Conservation (phyloP, 345 rosid genomes). For the Theobroma cacao region DNA sequence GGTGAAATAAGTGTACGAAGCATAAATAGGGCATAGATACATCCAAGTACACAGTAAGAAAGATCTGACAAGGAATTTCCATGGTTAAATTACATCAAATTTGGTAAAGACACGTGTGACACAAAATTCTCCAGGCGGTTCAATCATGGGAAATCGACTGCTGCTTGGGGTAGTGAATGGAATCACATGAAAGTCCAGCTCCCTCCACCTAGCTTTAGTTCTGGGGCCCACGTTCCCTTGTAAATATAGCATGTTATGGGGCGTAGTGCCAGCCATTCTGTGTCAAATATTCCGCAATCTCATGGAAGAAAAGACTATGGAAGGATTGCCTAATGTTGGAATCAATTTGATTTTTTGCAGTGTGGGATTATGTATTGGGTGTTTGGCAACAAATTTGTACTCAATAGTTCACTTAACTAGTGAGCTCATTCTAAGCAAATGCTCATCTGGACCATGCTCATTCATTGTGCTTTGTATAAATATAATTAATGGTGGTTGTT, state of each 20-base stretch:
- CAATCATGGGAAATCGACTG: conserved; percentile 53
- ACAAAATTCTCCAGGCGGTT: conserved; percentile 75
- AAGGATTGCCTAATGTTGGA: conserved; percentile 61
- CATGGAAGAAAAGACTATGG: conserved; percentile 90
- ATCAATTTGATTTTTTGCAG: conserved; percentile 31
- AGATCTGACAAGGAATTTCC: too few species aligned
- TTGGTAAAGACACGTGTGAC: conserved; percentile 33
- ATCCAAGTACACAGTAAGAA: too few species aligned
- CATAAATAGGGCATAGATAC: too few species aligned
- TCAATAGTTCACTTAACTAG: conserved; percentile 55
- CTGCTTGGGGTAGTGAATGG: conserved; percentile 61
- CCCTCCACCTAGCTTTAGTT: conserved; percentile 56
- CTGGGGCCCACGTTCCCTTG: conserved; percentile 78
- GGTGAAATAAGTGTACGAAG: too few species aligned
- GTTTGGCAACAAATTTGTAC: conserved; percentile 52
- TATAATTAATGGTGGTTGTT: conserved; percentile 40
- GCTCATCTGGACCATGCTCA: conserved; percentile 39
- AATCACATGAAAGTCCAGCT: conserved; percentile 63
- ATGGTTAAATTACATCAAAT: too few species aligned
- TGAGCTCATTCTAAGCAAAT: conserved; percentile 52
- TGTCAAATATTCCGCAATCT: conserved; percentile 69
- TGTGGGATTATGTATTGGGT: conserved; percentile 48
- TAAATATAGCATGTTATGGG: conserved; percentile 81
- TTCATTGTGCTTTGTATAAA: conserved; percentile 49
- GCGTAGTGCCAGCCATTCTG: conserved; percentile 70